phyloP scores from a whole-genome alignment of 139 green algal species.

The Pycnococcus provasolii region DNA sequence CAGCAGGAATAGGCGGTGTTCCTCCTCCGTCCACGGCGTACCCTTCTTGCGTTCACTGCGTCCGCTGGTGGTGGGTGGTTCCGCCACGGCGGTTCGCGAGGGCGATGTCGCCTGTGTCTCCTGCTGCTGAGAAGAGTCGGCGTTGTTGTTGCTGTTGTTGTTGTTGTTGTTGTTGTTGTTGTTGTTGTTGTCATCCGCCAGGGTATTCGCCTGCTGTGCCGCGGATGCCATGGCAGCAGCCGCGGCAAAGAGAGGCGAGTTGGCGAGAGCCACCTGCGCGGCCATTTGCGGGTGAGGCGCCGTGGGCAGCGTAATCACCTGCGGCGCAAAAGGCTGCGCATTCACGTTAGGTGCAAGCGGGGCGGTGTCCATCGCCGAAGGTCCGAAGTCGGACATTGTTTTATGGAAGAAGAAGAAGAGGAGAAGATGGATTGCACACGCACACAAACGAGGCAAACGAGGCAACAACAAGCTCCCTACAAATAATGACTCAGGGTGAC shows the following conservation, averaged over 20 bases:
- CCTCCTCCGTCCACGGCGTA: constrained; percentile 63
- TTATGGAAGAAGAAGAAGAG: too few species aligned
- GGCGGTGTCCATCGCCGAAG: background rate
- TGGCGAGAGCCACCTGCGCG: background rate
- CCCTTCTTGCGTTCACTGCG: constrained; percentile 3
- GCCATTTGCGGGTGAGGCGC: background rate
- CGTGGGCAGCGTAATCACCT: background rate
- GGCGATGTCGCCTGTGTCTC: background rate
- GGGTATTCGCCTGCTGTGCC: background rate
- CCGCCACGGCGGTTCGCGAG: background rate
- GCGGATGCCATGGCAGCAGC: background rate
- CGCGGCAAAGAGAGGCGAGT: background rate
- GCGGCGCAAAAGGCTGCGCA: background rate
- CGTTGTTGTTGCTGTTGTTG: background rate
- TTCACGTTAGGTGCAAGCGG: background rate
- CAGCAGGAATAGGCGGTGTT: constrained; percentile 66
- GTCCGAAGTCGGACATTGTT: too few species aligned
- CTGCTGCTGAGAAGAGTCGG: background rate
- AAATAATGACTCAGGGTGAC: too few species aligned
- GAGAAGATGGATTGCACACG: too few species aligned
- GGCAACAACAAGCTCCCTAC: too few species aligned
- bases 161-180: background rate
- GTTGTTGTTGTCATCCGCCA: background rate
- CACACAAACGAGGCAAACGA: too few species aligned
- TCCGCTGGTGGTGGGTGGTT: background rate